These are phyloP conservation scores for Cyclostephanos invisitatus DNA, from an alignment of 108 stramenopile genomes.

Conservation along the genomic window DNA sequence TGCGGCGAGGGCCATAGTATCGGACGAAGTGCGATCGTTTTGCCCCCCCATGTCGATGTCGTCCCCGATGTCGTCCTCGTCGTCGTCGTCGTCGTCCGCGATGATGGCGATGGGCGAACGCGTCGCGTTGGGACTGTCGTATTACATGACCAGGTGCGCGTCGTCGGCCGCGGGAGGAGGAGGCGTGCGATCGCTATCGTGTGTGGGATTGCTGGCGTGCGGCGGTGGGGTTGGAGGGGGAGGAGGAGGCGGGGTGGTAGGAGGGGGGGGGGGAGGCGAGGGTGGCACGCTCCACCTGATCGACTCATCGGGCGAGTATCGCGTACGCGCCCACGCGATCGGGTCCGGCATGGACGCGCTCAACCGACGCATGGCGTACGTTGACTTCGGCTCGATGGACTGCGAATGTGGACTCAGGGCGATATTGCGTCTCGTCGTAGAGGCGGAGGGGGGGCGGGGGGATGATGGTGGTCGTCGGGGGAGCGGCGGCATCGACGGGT, in stretches of 20 bases:
- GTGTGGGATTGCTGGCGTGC: constrained; percentile 63
- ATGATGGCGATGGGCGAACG: constrained; percentile 31
- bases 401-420: constrained; percentile 30
- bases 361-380: constrained; percentile 31
- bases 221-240: neutral
- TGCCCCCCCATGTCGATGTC: constrained; percentile 29
- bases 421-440: constrained; percentile 34
- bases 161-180: constrained; percentile 36
- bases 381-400: constrained; percentile 34
- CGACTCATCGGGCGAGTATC: constrained; percentile 72
- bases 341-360: constrained; percentile 47
- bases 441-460: constrained; percentile 14
- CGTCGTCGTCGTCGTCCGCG: neutral
- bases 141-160: constrained; percentile 64
- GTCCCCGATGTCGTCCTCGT: neutral
- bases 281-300: constrained; percentile 53
- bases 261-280: neutral
- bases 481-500: neutral
- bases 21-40: constrained; percentile 50
- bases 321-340: constrained; percentile 66
- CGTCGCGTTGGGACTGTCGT: constrained; percentile 60
- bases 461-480: constrained; percentile 3
- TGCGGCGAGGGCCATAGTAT: constrained; percentile 50
- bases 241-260: neutral
- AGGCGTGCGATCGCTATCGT: constrained; percentile 45